Evolutionary conservation across 78 protist species (phyloP), one percentile per base, ranked within the genome.

Genomic region (Protostelium mycophagum): DNA sequence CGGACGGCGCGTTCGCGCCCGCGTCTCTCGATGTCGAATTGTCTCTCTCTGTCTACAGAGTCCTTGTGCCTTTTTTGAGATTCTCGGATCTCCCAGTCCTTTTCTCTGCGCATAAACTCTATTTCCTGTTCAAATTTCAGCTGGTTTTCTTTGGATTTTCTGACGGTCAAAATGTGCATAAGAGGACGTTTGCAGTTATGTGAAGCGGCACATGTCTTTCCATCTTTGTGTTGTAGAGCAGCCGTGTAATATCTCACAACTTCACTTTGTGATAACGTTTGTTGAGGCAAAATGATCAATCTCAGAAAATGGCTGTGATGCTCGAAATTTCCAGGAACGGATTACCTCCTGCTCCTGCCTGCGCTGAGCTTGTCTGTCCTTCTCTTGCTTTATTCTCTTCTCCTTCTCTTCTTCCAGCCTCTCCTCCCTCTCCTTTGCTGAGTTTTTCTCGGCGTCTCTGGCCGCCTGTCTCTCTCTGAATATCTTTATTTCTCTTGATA

Each of bases 51-150:
- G 10, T 91, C 87, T 0, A 37, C 28, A 1, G 83, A 23, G 83
- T 91, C 90, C 0, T 34, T 34, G 28, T 38, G 36, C 86, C 89
- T 89, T 35, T 88, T 90, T 0, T 63, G 85, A 1, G 63, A 36
- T 25, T 93, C 90, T 86, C 38, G 84, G 34, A 38, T 38, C 51
- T 93, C 92, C 0, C 89, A 90, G 31, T 90, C 90, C 37, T 35
- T 83, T 28, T 93, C 92, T n/a, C 38, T 89, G 73, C 63, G 38
- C 38, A 51, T 51, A 16, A 25, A 51, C 16, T 51, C 73, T 51
- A 25, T 5, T 51, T 51, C 73, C 73, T 51, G 73, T 5, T 25
- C 5, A 51, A 51, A 51, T 51, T 51, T 51, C 31, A 51, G 73
- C 16, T 16, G 73, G 16, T n/a, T n/a, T n/a, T n/a, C n/a, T n/a